Base-by-base conservation (phyloP, 164 flowering plant species). In the Litsea cubeba region DNA sequence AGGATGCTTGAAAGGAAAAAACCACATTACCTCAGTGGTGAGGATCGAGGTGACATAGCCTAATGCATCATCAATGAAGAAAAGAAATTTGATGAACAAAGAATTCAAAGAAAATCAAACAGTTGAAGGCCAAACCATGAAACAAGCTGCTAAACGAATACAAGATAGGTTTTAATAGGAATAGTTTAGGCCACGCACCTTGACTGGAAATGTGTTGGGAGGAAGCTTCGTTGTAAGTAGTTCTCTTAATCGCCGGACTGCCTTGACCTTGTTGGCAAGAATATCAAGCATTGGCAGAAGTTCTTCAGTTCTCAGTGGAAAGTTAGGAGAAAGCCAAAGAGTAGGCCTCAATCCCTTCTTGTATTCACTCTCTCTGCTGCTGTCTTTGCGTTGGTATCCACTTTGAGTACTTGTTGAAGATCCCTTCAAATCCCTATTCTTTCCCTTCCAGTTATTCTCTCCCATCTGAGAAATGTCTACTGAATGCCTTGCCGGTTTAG, bases 261-360 rank as follows among this genome's bases (percentile, higher is more conserved):
- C 98, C 84, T 95, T 95, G 51, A 95, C 98, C 85, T 95, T 95
- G 88, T 92, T 95, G 8, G 99, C 97, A 23, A 95, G 84, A 78
- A 95, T 95, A 76, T 95, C 99, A 76, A 95, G 97, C 88, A 95
- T 79, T 3, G 99, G 99, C 54, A 95, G 81, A 51, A 95, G 90
- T 75, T 95, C 99, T 78, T 95, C 97, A 20, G 94, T 93, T 74
- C 77, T 87, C 51, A 95, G 82, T 0, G 97, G 98, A 71, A 95
- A 95, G 77, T 85, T 80, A 5, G 95, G 91, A 49, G 99, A 87
- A 75, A 95, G 98, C 98, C 98, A 95, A n/a, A 95, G 90, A 80
- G 85, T 77, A 65, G 98, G 99, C 84, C 97, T 93, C 83, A 95
- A 82, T 22, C 99, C 98, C 86, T 94, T 95, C 81, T 89, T 95